Conservation (phyloP, 345 rosid genomes). For the Camelina sativa region DNA sequence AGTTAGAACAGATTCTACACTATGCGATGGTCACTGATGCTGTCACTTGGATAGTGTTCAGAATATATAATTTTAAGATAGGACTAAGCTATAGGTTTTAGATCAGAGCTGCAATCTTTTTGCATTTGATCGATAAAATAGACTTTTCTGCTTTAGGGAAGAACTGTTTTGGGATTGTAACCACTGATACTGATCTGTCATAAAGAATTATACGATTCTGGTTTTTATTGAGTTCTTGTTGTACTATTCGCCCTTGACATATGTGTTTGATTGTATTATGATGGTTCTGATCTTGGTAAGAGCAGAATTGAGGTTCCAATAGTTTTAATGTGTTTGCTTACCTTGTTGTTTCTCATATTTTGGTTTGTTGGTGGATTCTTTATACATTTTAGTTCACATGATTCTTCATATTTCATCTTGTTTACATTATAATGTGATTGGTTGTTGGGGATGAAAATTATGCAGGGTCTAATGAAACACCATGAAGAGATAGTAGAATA, state of each 20-base stretch:
- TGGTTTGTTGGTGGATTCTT: not conserved
- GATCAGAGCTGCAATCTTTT: not conserved
- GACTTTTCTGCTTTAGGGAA: slow-evolving; percentile 1
- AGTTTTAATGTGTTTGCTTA: not conserved
- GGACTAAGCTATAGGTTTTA: not conserved
- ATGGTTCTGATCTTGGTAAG: slow-evolving; percentile 1
- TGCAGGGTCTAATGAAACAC: slow-evolving; percentile 87
- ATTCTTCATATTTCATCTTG: not conserved
- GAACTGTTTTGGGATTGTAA: not conserved
- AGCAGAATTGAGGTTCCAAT: not conserved
- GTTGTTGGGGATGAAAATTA: slow-evolving; percentile 24
- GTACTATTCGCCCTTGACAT: not conserved
- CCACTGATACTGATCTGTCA: not conserved
- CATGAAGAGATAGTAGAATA: slow-evolving; percentile 85
- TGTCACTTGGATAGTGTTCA: slow-evolving; percentile 13
- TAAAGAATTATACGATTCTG: not conserved
- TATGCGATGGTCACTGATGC: slow-evolving; percentile 4
- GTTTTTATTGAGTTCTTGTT: not conserved
- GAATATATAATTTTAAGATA: not conserved
- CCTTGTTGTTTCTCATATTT: not conserved
- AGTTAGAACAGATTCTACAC: not conserved
- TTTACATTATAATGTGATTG: slow-evolving; percentile 31
- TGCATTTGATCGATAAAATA: not conserved
- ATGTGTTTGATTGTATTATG: not conserved
- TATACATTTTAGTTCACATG: not conserved